Conservation (phyloP, 306 rosid species). For the Pterocarpus macrocarpus region DNA sequence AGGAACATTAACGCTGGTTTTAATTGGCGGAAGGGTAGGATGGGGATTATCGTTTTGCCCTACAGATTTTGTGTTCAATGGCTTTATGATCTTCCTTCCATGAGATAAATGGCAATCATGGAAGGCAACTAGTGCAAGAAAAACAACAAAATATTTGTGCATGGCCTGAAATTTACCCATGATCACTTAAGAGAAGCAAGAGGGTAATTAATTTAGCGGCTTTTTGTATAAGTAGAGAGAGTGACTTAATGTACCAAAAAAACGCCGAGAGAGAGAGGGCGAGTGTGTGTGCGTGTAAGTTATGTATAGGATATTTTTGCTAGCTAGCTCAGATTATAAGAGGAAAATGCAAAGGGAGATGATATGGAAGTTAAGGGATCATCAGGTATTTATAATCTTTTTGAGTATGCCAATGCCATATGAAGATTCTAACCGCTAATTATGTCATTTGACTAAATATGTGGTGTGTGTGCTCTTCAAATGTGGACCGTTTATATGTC, state of each 20-base stretch:
- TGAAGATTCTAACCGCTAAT: conserved; percentile 29
- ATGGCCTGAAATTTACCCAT: too few relatives aligned
- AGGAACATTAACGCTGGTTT: background rate
- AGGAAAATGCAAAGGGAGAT: background rate
- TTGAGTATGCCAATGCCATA: background rate
- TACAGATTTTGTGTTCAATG: background rate
- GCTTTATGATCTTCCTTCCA: background rate
- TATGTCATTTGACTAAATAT: conserved; percentile 43
- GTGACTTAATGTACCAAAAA: too few relatives aligned
- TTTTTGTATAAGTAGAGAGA: background rate
- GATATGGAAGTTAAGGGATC: background rate
- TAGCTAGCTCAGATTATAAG: background rate
- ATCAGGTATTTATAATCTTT: conserved; percentile 4
- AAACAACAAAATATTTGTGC: too few relatives aligned
- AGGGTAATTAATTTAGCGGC: background rate
- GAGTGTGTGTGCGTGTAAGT: background rate
- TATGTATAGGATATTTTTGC: background rate
- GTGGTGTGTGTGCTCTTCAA: conserved; percentile 24
- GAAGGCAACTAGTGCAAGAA: too few relatives aligned
- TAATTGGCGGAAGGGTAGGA: background rate
- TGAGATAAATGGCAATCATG: too few relatives aligned
- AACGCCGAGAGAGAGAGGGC: too few relatives aligned
- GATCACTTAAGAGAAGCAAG: background rate
- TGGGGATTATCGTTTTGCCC: background rate
- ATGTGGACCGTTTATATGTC: conserved; percentile 19